Evolutionary conservation across 2,329 filamentous ascomycete genomes (phyloP).

Genomic region (Blastomyces percursus): DNA sequence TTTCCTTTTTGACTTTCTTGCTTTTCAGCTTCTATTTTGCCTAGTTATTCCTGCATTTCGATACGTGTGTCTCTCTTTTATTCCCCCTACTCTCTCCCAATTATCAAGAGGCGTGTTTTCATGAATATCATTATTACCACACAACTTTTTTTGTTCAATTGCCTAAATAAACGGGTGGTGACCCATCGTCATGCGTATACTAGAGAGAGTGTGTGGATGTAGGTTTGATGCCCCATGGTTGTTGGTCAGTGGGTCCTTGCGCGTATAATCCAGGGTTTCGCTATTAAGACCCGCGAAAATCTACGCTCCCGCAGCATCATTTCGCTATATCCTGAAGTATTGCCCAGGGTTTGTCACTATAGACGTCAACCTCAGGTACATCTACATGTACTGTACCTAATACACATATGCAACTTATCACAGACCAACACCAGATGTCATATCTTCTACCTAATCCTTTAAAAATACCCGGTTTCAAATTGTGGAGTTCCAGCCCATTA

Average conservation of each 20-base stretch:
- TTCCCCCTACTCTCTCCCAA: background rate
- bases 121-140: background rate
- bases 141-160: background rate
- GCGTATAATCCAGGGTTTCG: background rate
- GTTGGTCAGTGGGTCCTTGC: background rate
- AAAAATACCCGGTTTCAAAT: no score
- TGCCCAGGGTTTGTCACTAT: background rate
- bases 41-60: background rate
- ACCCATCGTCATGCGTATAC: background rate
- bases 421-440: no score
- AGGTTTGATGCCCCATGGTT: background rate
- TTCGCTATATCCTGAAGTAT: background rate
- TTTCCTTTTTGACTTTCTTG: background rate
- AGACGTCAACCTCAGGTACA: no score
- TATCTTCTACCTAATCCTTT: no score
- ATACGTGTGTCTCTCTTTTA: background rate
- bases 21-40: background rate
- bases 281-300: background rate
- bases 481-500: no score
- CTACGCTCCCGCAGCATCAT: background rate
- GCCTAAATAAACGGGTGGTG: background rate
- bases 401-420: no score
- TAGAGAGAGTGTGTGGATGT: background rate
- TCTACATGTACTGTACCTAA: no score
- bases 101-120: background rate